A percentile compares a stretch with the other conserved stretches of the same genome.
Evolutionary conservation across 257 asterid species (phyloP).

Genomic region (Verbascum thapsus): DNA sequence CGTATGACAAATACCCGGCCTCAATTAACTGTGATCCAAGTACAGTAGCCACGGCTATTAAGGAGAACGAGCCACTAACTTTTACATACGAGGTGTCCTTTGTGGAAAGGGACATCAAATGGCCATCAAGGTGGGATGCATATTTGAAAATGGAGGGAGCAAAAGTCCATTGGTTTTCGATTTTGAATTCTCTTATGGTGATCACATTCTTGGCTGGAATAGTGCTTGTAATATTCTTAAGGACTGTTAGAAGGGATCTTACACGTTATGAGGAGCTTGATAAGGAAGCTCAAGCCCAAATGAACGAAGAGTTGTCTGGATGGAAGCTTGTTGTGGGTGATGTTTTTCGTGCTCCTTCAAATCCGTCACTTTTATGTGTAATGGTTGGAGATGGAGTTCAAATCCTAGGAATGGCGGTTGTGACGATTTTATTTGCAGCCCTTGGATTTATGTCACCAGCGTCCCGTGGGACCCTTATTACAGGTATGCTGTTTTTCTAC

Average conservation of each 20-base stretch:
- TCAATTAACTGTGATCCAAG: conserved; percentile 62
- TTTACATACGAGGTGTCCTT: conserved; percentile 75
- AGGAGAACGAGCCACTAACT: conserved; percentile 67
- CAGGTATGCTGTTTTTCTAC: conserved; percentile 82
- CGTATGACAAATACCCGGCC: conserved; percentile 60
- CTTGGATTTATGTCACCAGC: conserved; percentile 94
- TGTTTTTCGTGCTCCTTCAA: conserved; percentile 73
- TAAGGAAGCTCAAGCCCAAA: conserved; percentile 89
- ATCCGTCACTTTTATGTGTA: conserved; percentile 73
- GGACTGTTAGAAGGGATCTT: conserved; percentile 83
- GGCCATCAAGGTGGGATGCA: conserved; percentile 96
- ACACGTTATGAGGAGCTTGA: conserved; percentile 82
- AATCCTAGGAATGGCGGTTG: conserved; percentile 83
- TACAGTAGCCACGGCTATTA: conserved; percentile 54
- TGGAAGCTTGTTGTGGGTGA: conserved; percentile 87
- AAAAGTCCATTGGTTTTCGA: conserved; percentile 88
- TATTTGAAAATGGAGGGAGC: conserved; percentile 90
- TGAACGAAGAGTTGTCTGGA: conserved; percentile 88
- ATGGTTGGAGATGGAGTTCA: conserved; percentile 87
- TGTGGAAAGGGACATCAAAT: conserved; percentile 76
- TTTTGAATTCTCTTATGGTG: conserved; percentile 83
- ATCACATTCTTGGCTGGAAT: conserved; percentile 88
- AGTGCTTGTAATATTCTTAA: conserved; percentile 76
- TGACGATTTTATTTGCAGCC: conserved; percentile 78
- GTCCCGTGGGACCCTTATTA: conserved; percentile 74